Conservation (phyloP, 495 filamentous ascomycete genomes). For the Podospora conica region DNA sequence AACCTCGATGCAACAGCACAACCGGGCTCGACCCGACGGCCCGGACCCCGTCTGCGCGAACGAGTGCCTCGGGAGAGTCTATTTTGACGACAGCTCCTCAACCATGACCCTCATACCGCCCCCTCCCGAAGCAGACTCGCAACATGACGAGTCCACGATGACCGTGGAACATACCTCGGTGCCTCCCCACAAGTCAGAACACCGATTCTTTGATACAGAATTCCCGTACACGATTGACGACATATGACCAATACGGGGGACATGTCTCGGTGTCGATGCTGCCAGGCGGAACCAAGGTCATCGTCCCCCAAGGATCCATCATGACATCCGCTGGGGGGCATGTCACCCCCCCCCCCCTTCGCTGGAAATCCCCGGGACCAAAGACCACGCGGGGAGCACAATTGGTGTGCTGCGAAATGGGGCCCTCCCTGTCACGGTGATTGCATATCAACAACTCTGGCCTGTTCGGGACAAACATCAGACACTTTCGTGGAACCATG, state of each 20-base stretch:
- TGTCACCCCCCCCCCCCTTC: neutral
- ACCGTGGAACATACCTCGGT: neutral
- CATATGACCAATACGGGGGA: neutral
- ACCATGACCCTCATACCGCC: neutral
- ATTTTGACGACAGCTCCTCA: conserved; percentile 14
- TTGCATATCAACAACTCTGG: neutral
- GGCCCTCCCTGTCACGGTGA: neutral
- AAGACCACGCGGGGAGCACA: neutral
- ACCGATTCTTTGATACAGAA: neutral
- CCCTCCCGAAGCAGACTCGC: neutral
- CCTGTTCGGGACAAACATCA: neutral
- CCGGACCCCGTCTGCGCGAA: conserved; percentile 1
- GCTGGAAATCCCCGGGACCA: neutral
- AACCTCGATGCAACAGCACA: conserved; percentile 10
- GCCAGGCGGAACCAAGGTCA: neutral
- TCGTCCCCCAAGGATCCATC: neutral
- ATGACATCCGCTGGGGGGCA: neutral
- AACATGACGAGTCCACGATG: neutral
- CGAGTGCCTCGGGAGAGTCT: conserved; percentile 2
- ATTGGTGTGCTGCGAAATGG: neutral
- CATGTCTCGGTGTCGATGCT: neutral
- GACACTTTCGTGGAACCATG: neutral
- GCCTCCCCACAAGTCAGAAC: neutral
- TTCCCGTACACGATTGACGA: neutral
- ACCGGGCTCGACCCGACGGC: neutral